phyloP scores from a whole-genome alignment of 805 yeast species.

The Blastobotrys robertii region DNA sequence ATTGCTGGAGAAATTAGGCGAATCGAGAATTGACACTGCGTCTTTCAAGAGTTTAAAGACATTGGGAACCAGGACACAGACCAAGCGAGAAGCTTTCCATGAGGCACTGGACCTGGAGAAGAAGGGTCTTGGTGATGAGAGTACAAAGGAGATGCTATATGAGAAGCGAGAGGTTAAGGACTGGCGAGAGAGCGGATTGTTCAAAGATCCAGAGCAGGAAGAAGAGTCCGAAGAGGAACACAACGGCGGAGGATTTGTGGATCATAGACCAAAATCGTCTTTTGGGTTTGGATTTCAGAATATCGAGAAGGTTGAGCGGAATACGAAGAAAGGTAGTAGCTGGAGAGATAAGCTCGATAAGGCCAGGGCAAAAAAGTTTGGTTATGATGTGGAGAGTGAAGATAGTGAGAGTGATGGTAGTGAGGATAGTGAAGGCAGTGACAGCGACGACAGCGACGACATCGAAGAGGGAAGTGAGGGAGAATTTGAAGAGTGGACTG shows the following conservation, averaged over 20 bases:
- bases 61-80: conserved; percentile 64
- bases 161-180: conserved; percentile 57
- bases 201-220: conserved; percentile 5
- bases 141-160: conserved; percentile 52
- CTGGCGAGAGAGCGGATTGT: conserved; percentile 38
- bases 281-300: conserved; percentile 46
- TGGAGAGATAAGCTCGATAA: no score
- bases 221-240: conserved; percentile 4
- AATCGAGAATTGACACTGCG: conserved; percentile 60
- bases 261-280: conserved; percentile 48
- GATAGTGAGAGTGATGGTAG: background rate
- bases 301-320: conserved; percentile 11
- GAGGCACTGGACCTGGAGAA: conserved; percentile 67
- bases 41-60: conserved; percentile 62
- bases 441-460: background rate
- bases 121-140: conserved; percentile 59
- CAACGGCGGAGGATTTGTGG: background rate
- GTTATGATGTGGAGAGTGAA: background rate
- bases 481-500: background rate
- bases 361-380: no score
- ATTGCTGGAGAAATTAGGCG: conserved; percentile 57
- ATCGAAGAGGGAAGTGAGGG: background rate
- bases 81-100: conserved; percentile 57
- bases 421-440: background rate
- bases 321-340: no score